Evolutionary conservation across 441 rosid species (phyloP).

Genomic region (Cnidoscolus chayamansa): DNA sequence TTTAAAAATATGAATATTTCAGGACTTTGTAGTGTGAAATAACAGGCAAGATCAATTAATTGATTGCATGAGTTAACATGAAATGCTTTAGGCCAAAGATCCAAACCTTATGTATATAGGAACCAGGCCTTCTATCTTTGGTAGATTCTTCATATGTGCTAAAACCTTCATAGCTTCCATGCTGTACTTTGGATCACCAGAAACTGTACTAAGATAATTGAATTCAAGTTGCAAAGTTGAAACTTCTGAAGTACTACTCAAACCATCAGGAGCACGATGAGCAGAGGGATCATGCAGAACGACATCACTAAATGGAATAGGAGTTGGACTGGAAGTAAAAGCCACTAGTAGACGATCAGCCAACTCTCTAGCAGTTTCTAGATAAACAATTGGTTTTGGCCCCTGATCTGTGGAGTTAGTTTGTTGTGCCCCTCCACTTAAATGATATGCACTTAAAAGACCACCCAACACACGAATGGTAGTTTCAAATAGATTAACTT

Average conservation of each 20-base stretch:
- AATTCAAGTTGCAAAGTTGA: conserved; percentile 94
- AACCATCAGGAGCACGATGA: conserved; percentile 81
- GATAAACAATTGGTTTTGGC: conserved; percentile 66
- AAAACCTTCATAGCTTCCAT: conserved; percentile 89
- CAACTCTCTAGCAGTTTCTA: conserved; percentile 71
- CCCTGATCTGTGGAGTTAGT: conserved; percentile 44
- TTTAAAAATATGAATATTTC: not conserved
- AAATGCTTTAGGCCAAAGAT: conserved; percentile 12
- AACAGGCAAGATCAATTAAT: not conserved
- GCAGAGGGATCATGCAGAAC: conserved; percentile 70
- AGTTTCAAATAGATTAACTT: conserved; percentile 95
- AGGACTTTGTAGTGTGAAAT: not conserved
- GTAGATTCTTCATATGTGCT: conserved; percentile 78
- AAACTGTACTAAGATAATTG: conserved; percentile 79
- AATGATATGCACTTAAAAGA: conserved; percentile 92
- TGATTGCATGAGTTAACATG: conserved; percentile 4
- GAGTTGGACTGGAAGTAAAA: conserved; percentile 81
- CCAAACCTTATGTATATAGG: conserved; percentile 89
- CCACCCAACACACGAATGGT: conserved; percentile 96
- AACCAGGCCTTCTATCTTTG: conserved; percentile 87
- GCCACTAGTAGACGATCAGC: conserved; percentile 88
- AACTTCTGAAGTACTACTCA: conserved; percentile 93
- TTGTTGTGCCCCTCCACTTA: conserved; percentile 74
- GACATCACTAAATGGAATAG: conserved; percentile 88
- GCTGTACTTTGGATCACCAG: conserved; percentile 90